Evolutionary conservation across 495 filamentous ascomycete genomes (phyloP).

Genomic region (Penicillium crystallinum): DNA sequence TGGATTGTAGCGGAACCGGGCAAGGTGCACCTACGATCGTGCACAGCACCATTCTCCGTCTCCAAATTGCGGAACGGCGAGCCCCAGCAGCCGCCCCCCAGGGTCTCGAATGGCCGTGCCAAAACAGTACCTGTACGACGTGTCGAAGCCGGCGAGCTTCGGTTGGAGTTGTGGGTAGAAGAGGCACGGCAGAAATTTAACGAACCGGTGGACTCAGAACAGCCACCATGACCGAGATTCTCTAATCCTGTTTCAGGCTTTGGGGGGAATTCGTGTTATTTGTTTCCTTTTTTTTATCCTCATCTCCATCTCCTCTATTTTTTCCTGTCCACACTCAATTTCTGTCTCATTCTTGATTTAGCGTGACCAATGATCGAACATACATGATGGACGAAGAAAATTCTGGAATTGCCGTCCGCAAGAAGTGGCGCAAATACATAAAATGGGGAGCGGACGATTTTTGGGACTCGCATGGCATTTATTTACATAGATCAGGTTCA

Average conservation of each 20-base stretch:
- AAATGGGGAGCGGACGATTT: conserved; percentile 43
- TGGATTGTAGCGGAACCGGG: conserved; percentile 53
- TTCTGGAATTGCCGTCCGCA: conserved; percentile 37
- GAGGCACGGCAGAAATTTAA: conserved; percentile 53
- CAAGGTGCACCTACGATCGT: conserved; percentile 41
- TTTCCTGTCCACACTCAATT: conserved; percentile 19
- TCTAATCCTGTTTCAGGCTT: conserved; percentile 7
- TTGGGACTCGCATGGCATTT: conserved; percentile 44
- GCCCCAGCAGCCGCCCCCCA: conserved; percentile 34
- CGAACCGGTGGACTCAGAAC: conserved; percentile 42
- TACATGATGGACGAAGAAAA: conserved; percentile 43
- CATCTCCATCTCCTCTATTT: conserved; percentile 3
- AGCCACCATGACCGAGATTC: conserved; percentile 30
- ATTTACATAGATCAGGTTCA: conserved; percentile 44
- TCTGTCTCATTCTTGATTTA: conserved; percentile 45
- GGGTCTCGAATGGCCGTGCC: conserved; percentile 40
- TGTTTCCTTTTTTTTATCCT: conserved; percentile 18
- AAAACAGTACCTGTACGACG: conserved; percentile 51
- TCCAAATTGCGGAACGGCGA: conserved; percentile 39
- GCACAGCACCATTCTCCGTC: conserved; percentile 43
- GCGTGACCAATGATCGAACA: conserved; percentile 48
- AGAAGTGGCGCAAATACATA: conserved; percentile 43
- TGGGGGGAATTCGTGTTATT: conserved; percentile 23
- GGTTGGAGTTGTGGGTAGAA: conserved; percentile 53
- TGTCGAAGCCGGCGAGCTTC: conserved; percentile 50